Base-by-base conservation (phyloP, 768 basidiomycete genomes). In the Pholiota microspora region DNA sequence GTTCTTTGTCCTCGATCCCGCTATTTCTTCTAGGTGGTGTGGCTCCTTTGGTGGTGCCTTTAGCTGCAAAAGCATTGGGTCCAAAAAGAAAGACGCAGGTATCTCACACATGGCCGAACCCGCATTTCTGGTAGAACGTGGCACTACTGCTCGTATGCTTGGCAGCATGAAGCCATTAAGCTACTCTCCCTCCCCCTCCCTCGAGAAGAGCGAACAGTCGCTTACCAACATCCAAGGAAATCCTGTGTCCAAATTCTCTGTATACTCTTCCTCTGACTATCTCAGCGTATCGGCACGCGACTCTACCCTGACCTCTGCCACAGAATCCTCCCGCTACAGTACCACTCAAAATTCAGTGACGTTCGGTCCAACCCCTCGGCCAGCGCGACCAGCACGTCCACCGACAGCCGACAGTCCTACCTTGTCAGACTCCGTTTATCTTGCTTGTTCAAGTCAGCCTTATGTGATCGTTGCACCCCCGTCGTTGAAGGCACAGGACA, bases 371-470 rank as follows among this genome's bases (percentile, higher is more conserved):
- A 34, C 45, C 2, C 28, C 45, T 28, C 8, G 47, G 27, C 55
- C 65, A n/a, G 42, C 29, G 3, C 62, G 67, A 8, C 67, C 67
- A 1, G 62, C 65, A 12, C 62, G 67, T 7, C 67, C 67, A 10
- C 64, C 65, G 3, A 68, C 67, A 1, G 51, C 65, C 2, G 67
- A 68, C 46, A 67, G 67, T 38, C 65, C 67, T 10, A 44, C 54
- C 4, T 64, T 68, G 29, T 62, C 67, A 12, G 64, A 68, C 23
- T 66, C 67, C 2, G 64, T 67, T 10, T 65, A 64, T 44, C 60
- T 66, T 9, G 67, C 67, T 5, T 63, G 60, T 46, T 58, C 61
- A 5, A 59, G 63, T 29, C 61, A 62, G n/a, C 62, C 61, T 15
- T 66, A 64, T 25, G 55, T 64, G 49, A 54, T 66, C 18, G 59